Evolutionary conservation across 2,329 filamentous ascomycete species (phyloP).

Genomic region (Neofusicoccum sp.): DNA sequence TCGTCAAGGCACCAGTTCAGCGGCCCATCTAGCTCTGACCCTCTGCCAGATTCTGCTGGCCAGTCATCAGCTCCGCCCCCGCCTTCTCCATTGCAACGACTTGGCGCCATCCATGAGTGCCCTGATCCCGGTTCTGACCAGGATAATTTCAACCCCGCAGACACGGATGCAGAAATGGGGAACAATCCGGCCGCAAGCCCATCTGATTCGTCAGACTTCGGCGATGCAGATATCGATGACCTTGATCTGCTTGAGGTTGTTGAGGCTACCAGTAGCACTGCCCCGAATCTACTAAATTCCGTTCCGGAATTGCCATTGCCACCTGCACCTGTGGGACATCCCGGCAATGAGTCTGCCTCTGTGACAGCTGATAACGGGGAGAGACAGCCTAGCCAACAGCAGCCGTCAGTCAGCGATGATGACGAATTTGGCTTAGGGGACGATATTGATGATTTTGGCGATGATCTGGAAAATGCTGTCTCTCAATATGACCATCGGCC

Average conservation of each 20-base stretch:
- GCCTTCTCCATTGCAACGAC: slow-evolving; percentile 34
- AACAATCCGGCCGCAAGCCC: not conserved
- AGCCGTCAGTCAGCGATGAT: slow-evolving; percentile 27
- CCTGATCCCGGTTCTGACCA: not conserved
- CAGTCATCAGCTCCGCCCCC: not conserved
- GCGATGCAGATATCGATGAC: slow-evolving; percentile 28
- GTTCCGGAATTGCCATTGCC: not conserved
- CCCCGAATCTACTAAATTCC: not conserved
- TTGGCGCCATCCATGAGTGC: slow-evolving; percentile 14
- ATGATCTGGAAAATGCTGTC: slow-evolving; percentile 61
- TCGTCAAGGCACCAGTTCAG: slow-evolving; percentile 29
- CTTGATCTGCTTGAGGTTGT: slow-evolving; percentile 21
- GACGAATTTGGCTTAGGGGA: slow-evolving; percentile 48
- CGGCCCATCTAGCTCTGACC: slow-evolving; percentile 51
- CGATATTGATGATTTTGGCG: slow-evolving; percentile 55
- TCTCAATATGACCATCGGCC: slow-evolving; percentile 53
- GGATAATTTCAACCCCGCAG: not conserved
- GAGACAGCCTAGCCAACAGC: not conserved
- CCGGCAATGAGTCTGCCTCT: not conserved
- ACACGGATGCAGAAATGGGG: not conserved
- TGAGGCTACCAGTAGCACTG: not conserved
- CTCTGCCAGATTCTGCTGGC: slow-evolving; percentile 39
- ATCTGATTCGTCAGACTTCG: slow-evolving; percentile 25
- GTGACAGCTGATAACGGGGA: not conserved
- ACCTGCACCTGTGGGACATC: not conserved